Percentiles rank a stretch among this genome's conserved stretches.
These are phyloP conservation scores for Porphyra umbilicalis DNA, from an alignment of 31 red algal species.

Conservation along the genomic window DNA sequence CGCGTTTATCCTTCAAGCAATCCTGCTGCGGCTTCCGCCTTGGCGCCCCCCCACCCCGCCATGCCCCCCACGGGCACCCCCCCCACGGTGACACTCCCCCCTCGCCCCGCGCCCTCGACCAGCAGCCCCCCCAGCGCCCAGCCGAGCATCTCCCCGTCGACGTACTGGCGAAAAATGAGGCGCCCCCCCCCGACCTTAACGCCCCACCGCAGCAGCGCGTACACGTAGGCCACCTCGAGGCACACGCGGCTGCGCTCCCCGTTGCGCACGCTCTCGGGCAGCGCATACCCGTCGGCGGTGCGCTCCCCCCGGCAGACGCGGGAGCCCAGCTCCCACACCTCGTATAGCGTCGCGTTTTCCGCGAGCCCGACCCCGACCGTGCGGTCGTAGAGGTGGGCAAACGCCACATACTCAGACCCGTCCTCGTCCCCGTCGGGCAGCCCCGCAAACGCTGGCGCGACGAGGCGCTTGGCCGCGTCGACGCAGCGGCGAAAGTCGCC, in stretches of 20 bases:
- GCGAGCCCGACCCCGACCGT: conserved; percentile 49
- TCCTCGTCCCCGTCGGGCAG: neutral
- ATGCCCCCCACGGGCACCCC: neutral
- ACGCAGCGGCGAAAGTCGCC: neutral
- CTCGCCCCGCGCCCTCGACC: neutral
- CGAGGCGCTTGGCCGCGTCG: neutral
- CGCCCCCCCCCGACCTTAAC: neutral
- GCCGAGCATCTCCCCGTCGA: conserved; percentile 73
- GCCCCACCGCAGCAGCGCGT: conserved; percentile 43
- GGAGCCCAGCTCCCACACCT: conserved; percentile 39
- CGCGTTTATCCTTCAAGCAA: too few relatives aligned
- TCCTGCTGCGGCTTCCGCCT: too few relatives aligned
- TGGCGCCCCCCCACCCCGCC: neutral
- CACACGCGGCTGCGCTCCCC: conserved; percentile 44
- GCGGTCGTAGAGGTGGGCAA: conserved; percentile 80
- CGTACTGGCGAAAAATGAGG: conserved; percentile 46
- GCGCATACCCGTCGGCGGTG: neutral
- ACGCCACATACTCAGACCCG: conserved; percentile 26
- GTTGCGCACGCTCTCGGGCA: conserved; percentile 3
- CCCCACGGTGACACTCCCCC: neutral
- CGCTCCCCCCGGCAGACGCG: conserved; percentile 23
- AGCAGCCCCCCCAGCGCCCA: conserved; percentile 66
- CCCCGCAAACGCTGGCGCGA: neutral
- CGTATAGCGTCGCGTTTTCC: conserved; percentile 17
- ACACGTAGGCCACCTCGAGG: conserved; percentile 62